These are phyloP conservation scores for Potentilla sterilis DNA, from an alignment of 306 rosid species.

Conservation along the genomic window DNA sequence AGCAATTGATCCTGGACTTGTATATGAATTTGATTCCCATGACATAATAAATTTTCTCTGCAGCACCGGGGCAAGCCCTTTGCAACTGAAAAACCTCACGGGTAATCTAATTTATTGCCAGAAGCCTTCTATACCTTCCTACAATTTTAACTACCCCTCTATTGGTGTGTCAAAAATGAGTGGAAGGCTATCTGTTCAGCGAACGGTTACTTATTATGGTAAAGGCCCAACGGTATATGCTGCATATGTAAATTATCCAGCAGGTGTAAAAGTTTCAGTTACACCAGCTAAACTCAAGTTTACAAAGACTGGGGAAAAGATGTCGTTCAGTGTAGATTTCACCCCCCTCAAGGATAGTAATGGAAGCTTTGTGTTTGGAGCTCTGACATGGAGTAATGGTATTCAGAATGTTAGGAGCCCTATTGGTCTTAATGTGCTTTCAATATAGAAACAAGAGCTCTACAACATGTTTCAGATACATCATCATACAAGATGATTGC, in stretches of 20 bases:
- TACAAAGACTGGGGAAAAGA: constrained; percentile 35
- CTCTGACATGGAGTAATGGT: constrained; percentile 64
- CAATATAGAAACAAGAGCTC: constrained; percentile 25
- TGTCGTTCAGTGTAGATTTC: constrained; percentile 46
- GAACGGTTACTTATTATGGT: constrained; percentile 56
- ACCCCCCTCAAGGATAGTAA: constrained; percentile 46
- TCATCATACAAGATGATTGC: constrained; percentile 1
- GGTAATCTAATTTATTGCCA: constrained; percentile 40
- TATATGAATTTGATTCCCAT: constrained; percentile 52
- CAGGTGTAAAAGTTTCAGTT: constrained; percentile 47
- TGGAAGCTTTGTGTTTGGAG: constrained; percentile 68
- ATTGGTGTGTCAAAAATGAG: constrained; percentile 64
- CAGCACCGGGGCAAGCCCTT: constrained; percentile 48
- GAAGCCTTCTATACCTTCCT: constrained; percentile 41
- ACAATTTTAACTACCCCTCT: constrained; percentile 70
- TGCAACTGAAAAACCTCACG: constrained; percentile 57
- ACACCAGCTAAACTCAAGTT: constrained; percentile 40
- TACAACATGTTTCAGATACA: neutral
- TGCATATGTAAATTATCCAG: constrained; percentile 48
- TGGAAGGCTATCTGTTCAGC: constrained; percentile 55
- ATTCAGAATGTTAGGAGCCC: constrained; percentile 59
- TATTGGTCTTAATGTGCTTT: constrained; percentile 49
- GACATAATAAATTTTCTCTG: constrained; percentile 64
- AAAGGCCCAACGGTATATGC: constrained; percentile 38
- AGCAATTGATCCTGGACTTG: constrained; percentile 54